phyloP scores from a whole-genome alignment of 192 early-diverging fungal genomes.

The Chytriomyces sp. region DNA sequence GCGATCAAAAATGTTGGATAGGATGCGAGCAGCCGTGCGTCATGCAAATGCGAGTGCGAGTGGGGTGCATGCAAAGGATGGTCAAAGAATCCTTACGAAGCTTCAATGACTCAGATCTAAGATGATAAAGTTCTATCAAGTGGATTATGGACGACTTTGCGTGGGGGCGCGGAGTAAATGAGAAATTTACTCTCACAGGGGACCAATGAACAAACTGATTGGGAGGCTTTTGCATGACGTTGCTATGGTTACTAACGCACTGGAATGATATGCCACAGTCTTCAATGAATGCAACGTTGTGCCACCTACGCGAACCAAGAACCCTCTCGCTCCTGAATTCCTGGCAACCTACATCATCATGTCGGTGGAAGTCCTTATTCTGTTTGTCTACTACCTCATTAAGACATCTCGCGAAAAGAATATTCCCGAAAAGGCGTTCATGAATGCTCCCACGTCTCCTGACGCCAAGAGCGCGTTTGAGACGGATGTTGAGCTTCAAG shows the following conservation, averaged over 20 bases:
- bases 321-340: conserved; percentile 33
- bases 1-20: too few relatives aligned
- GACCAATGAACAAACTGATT: not conserved
- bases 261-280: too few relatives aligned
- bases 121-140: too few relatives aligned
- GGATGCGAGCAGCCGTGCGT: too few relatives aligned
- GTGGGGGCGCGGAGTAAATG: not conserved
- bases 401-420: conserved; percentile 21
- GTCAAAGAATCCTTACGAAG: too few relatives aligned
- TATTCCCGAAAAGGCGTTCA: not conserved
- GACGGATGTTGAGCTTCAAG: conserved; percentile 29
- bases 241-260: too few relatives aligned
- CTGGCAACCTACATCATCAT: conserved; percentile 30
- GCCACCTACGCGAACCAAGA: conserved; percentile 19
- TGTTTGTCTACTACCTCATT: conserved; percentile 23
- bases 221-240: too few relatives aligned
- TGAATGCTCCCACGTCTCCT: not conserved
- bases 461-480: not conserved
- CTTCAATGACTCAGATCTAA: too few relatives aligned
- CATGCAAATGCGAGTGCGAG: too few relatives aligned
- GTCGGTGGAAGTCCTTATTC: conserved; percentile 27
- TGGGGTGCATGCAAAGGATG: too few relatives aligned
- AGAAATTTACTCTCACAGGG: not conserved
- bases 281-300: conserved; percentile 18
- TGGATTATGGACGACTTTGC: not conserved